Evolutionary conservation across 768 basidiomycete species (phyloP).

Genomic region (Suillus clintonianus): DNA sequence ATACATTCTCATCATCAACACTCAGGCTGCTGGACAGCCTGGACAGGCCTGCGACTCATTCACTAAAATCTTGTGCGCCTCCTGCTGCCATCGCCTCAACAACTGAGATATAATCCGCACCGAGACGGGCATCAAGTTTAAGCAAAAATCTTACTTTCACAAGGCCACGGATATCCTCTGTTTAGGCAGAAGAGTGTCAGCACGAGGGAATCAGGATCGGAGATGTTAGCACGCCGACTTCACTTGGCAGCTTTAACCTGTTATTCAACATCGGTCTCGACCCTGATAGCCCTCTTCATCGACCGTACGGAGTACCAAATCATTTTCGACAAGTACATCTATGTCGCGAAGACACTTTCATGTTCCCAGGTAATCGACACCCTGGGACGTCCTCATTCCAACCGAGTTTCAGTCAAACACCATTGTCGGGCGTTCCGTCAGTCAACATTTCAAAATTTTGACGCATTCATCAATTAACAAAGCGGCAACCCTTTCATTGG

Average conservation of each 20-base stretch:
- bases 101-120: not conserved
- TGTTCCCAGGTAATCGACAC: not conserved
- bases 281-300: constrained; percentile 31
- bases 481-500: too few relatives aligned
- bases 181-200: constrained; percentile 24
- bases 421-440: not conserved
- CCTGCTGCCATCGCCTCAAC: too few relatives aligned
- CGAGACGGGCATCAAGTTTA: constrained; percentile 16
- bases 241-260: constrained; percentile 33
- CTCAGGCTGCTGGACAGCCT: too few relatives aligned
- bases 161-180: constrained; percentile 37
- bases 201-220: constrained; percentile 36
- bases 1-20: too few relatives aligned
- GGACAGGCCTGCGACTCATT: too few relatives aligned
- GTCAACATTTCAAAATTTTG: too few relatives aligned
- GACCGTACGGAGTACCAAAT: constrained; percentile 27
- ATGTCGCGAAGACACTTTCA: constrained; percentile 12
- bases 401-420: not conserved
- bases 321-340: constrained; percentile 26
- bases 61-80: too few relatives aligned
- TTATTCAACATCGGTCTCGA: constrained; percentile 41
- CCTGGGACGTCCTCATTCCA: not conserved
- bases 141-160: constrained; percentile 19
- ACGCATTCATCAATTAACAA: too few relatives aligned
- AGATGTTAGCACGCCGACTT: constrained; percentile 40